These are phyloP conservation scores for Fragosphaeria purpurea DNA, from an alignment of 2,329 filamentous ascomycete genomes.

Conservation along the genomic window DNA sequence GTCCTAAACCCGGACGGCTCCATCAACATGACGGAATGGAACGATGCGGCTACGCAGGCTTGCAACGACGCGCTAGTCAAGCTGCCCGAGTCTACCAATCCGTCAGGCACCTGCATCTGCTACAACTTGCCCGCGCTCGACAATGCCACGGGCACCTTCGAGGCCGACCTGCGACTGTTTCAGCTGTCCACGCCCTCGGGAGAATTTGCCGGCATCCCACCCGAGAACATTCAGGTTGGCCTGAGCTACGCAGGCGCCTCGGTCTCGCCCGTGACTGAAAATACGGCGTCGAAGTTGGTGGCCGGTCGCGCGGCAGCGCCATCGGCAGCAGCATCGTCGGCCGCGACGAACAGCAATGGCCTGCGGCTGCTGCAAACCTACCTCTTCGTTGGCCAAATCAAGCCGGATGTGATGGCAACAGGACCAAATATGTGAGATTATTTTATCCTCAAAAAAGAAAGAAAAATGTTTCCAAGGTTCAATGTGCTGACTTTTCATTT, in stretches of 20 bases:
- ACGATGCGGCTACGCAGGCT: conserved; percentile 42
- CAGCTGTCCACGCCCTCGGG: conserved; percentile 52
- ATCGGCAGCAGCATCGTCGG: neutral
- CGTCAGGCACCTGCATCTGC: conserved; percentile 68
- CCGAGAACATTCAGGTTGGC: conserved; percentile 43
- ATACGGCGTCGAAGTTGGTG: conserved; percentile 14
- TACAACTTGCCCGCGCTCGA: conserved; percentile 71
- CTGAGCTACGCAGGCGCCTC: conserved; percentile 46
- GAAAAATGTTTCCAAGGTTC: too few species aligned
- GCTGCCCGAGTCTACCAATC: conserved; percentile 54
- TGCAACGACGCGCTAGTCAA: conserved; percentile 47
- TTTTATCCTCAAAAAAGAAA: too few species aligned
- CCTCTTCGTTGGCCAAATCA: conserved; percentile 60
- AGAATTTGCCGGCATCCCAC: conserved; percentile 40
- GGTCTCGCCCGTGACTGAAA: conserved; percentile 32
- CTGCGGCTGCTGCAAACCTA: conserved; percentile 50
- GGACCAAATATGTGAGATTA: conserved; percentile 52
- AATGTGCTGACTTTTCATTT: too few species aligned
- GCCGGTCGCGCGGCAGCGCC: conserved; percentile 11
- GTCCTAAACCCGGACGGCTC: conserved; percentile 31
- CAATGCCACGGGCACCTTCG: conserved; percentile 57
- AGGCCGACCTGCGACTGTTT: conserved; percentile 68
- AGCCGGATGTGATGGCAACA: conserved; percentile 41
- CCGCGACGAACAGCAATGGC: conserved; percentile 8
- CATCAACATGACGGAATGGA: conserved; percentile 48